Evolutionary conservation across 495 filamentous ascomycete genomes (phyloP).

Genomic region (Parmelia sp.): DNA sequence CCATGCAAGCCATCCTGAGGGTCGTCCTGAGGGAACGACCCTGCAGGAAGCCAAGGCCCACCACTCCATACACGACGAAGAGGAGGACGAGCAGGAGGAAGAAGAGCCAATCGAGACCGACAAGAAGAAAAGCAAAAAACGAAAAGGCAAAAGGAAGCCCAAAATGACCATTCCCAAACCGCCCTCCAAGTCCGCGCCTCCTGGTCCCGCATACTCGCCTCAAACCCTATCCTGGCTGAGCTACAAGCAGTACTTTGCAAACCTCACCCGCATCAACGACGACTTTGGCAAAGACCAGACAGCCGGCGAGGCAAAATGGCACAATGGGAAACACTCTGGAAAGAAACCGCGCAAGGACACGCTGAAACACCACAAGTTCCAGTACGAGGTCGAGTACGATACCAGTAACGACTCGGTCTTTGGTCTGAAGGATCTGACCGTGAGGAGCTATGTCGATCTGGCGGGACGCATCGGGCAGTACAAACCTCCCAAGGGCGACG

Average conservation of each 20-base stretch:
- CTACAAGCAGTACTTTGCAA: conserved; percentile 89
- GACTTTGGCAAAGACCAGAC: conserved; percentile 36
- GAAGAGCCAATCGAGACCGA: not conserved
- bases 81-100: not conserved
- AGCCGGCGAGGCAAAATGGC: conserved; percentile 36
- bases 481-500: conserved; percentile 26
- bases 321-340: conserved; percentile 50
- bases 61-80: conserved; percentile 1
- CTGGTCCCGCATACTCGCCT: conserved; percentile 86
- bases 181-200: conserved; percentile 65
- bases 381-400: conserved; percentile 80
- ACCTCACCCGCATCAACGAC: conserved; percentile 81
- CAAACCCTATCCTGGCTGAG: conserved; percentile 70
- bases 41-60: conserved; percentile 2
- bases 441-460: conserved; percentile 70
- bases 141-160: conserved; percentile 48
- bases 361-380: conserved; percentile 50
- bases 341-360: conserved; percentile 40
- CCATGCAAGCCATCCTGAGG: not conserved
- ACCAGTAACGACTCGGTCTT: conserved; percentile 70
- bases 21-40: not conserved
- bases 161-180: conserved; percentile 60
- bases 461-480: conserved; percentile 68
- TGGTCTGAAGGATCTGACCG: conserved; percentile 75
- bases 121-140: conserved; percentile 37